Evolutionary conservation across 495 filamentous ascomycete species (phyloP), one percentile per base, ranked within the genome.

Genomic region (Pseudevernia furfuracea): DNA sequence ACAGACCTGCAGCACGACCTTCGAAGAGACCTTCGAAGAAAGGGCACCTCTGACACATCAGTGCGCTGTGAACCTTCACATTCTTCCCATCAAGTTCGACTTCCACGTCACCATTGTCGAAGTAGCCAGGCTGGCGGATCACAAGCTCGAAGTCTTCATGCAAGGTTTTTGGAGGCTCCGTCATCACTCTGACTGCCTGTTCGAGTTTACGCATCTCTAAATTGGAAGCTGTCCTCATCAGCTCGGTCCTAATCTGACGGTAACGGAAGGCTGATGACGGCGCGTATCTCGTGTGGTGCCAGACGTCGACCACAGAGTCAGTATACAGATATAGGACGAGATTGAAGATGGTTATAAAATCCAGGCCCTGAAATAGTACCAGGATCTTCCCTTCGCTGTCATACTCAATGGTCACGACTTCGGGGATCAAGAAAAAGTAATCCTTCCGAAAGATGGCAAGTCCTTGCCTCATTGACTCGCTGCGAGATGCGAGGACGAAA

Each of bases 11-110:
- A 21, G 94, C 89, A 53, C 90, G 87, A 25, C 95, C 94, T 63
- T 89, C 77, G 76, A 96, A 97, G 28, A 98, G 79, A 6, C 89
- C 88, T 66, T 91, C 79, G 69, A 98, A 98, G 78, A 96, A 98
- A 0, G 91, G 92, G 66, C 91, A 96, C 70, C 95, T 80, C 70
- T 87, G 86, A 63, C 91, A 89, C 56, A 97, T 72, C 25, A 97
- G 74, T 23, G 82, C 75, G 67, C 88, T 92, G 71, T 97, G 92
- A 10, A 88, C 87, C 36, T 74, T 75, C 10, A 91, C 75, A 49
- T 86, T 84, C 48, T 77, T 77, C 1, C 79, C 86, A 57, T 88
- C 85, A 38, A 97, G 79, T 60, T 96, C 84, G 17, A 97, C 77
- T 8, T 90, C 73, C 8, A 88, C 79, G 74, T 98, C 92, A 6